Percentiles rank a stretch among this genome's conserved stretches.
Evolutionary conservation across 768 basidiomycete species (phyloP).

Genomic region (Clitopilus hobsonii): DNA sequence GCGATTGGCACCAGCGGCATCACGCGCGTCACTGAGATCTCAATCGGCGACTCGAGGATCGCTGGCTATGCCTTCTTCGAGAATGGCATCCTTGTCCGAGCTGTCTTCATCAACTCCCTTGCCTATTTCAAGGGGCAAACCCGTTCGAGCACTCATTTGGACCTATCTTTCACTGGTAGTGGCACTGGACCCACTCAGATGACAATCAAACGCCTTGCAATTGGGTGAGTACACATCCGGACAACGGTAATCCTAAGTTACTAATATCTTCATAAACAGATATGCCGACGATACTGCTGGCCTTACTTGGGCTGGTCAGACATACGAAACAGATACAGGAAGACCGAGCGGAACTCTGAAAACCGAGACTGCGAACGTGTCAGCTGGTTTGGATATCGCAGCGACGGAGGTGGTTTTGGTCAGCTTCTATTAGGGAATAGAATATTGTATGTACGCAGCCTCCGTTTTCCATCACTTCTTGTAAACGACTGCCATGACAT

Average conservation of each 20-base stretch:
- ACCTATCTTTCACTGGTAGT: conserved; percentile 30
- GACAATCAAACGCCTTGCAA: conserved; percentile 42
- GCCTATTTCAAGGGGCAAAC: conserved; percentile 39
- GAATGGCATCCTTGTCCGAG: conserved; percentile 33
- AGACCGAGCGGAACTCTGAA: conserved; percentile 30
- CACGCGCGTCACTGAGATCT: conserved; percentile 41
- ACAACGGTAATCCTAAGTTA: neutral
- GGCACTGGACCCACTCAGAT: conserved; percentile 23
- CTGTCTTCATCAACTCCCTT: conserved; percentile 55
- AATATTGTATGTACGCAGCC: neutral
- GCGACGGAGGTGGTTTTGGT: conserved; percentile 46
- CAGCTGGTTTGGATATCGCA: conserved; percentile 37
- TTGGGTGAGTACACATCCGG: conserved; percentile 30
- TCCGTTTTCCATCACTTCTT: neutral
- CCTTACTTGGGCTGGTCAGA: conserved; percentile 54
- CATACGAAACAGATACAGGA: conserved; percentile 46
- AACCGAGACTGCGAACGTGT: conserved; percentile 22
- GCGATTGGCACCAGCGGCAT: conserved; percentile 43
- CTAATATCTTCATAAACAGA: conserved; percentile 17
- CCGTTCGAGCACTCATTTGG: conserved; percentile 37
- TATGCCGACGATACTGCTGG: conserved; percentile 48
- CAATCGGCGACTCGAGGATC: conserved; percentile 37
- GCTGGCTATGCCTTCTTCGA: conserved; percentile 66
- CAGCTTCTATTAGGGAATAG: conserved; percentile 18
- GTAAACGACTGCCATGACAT: no score